phyloP scores from a whole-genome alignment of 129 eudicot genomes.

The Lactuca saligna region DNA sequence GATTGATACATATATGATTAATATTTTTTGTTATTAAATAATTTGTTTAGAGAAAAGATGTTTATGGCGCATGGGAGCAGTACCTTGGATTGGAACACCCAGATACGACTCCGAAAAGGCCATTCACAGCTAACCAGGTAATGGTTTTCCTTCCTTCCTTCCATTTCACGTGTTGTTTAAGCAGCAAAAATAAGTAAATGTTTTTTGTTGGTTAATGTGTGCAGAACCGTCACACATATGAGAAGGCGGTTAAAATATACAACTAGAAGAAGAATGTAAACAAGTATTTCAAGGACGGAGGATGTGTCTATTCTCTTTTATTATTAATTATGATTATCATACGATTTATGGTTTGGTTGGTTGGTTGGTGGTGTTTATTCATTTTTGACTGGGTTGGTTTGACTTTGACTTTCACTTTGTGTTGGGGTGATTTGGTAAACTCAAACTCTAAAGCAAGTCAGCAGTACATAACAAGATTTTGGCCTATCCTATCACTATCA shows the following conservation, averaged over 20 bases:
- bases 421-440: neutral
- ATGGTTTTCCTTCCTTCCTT: neutral
- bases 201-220: neutral
- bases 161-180: no score
- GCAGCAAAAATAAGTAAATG: no score
- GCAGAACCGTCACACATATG: constrained; percentile 96
- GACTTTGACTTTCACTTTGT: neutral
- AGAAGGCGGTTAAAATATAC: constrained; percentile 96
- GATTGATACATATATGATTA: neutral
- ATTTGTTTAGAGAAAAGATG: constrained; percentile 67
- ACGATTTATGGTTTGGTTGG: constrained; percentile 19
- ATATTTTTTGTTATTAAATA: neutral
- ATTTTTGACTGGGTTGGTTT: constrained; percentile 26
- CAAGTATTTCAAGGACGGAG: constrained; percentile 26
- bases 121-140: constrained; percentile 82
- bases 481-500: neutral
- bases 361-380: neutral
- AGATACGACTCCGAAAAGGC: constrained; percentile 74
- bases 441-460: constrained; percentile 13
- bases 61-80: constrained; percentile 98
- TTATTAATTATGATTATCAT: no score
- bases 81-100: constrained; percentile 97
- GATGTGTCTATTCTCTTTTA: constrained; percentile 15
- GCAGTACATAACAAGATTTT: constrained; percentile 27
- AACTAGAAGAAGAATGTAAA: constrained; percentile 46